Base-by-base conservation (phyloP, 495 filamentous ascomycete species). In the Chlorociboria aeruginascens region DNA sequence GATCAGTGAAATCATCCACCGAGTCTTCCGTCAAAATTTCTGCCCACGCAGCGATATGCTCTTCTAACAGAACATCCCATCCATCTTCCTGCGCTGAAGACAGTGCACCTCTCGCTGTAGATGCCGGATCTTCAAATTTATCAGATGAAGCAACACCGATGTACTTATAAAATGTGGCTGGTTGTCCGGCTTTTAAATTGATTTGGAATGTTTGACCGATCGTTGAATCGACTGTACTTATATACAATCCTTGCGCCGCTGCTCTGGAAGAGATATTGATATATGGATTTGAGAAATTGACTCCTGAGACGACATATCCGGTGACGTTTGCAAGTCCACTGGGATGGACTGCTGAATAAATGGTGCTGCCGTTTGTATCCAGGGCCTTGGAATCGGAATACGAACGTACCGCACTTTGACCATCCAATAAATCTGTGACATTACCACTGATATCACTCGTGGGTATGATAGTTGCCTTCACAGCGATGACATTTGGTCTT, bases 1-100 rank as follows among this genome's bases (percentile, higher is more conserved):
- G 76, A 42, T 73, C 62, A 2, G 66, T 62, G 53, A 76, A 85
- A 51, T 68, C 68, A 57, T 87, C 79, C 16, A 86, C 77, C 11
- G 77, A 78, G 43, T 74, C 67, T 0, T 69, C 43, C 3, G 69
- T 62, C 61, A 78, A 57, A 14, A 77, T 60, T 10, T 57, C 56
- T 1, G 53, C 51, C 75, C 76, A 78, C 28, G 69, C 71, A 7
- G 49, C 49, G 7, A 58, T 60, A 36, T 77, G 73, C 17, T 69
- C 65, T 7, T 50, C 50, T 0, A 72, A 50, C 6, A 73, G 49
- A 6, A 42, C 42, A 13, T 64, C 51, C 59, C 61, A 77, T 29
- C 75, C 75, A 9, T 44, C 48, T 3, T 43, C 44, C 20, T 63
- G 60, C 0, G 63, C 75, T 1, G 53, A 46, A 32, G 57, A 29